Base-by-base conservation (phyloP, 1,284 basidiomycete species). In the Cerrena zonata region DNA sequence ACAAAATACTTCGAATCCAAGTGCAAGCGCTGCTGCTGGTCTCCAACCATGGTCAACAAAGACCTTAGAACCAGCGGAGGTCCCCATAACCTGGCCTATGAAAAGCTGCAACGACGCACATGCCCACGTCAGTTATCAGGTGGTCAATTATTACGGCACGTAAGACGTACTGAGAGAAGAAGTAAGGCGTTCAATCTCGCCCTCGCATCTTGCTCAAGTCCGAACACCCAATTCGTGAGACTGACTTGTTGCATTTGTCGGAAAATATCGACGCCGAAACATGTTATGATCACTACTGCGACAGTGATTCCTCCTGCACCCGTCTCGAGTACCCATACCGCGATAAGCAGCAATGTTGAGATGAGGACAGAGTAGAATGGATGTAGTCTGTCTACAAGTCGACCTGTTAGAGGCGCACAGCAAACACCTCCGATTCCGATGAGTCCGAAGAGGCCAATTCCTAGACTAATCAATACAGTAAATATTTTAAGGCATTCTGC, bases 401-500 rank as follows among this genome's bases (percentile, higher is more conserved):
- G 65, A 1, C 79, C 79, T 47, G 73, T 65, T 27, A 76, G 62
- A 0, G 78, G 78, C 0, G 74, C 74, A n/a, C 69, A 61, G 26
- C 66, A 53, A 10, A 78, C 74, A 21, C 66, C 67, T 26, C 71
- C 56, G 44, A 75, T 63, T 11, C 79, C 79, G 4, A 79, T 58
- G 13, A 79, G 67, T 18, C 77, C 78, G 58, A 80, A 77, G 3
- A 80, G 64, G 15, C 78, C 77, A 47, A 77, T 78, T 27, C 68
- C 60, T 24, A 78, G 60, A 0, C 69, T 72, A 18, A 34, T 47
- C 11, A 18, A 25, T 40, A 19, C 23, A 27, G 19, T 42, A 18
- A 47, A 13, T 21, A 15, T 5, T 10, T 15, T n/a, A 30, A 42
- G 27, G 10, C 24, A 44, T n/a, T 27, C 19, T 37, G 26, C 2